Percentiles rank a stretch among this genome's conserved stretches.
phyloP scores from a whole-genome alignment of 768 basidiomycete genomes.

The Rubroboletus satanas region DNA sequence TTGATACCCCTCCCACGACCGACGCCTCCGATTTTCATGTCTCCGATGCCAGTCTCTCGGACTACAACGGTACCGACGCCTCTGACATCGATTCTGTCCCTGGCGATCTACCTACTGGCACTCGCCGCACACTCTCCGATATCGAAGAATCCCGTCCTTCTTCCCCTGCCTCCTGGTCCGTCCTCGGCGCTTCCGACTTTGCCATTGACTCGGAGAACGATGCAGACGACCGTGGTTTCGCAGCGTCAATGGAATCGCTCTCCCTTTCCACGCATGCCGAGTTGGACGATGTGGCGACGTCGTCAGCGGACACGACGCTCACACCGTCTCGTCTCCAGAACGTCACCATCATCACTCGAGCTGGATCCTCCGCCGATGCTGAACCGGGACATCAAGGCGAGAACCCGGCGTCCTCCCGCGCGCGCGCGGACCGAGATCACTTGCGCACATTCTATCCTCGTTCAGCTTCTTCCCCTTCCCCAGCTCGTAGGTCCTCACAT shows the following conservation, averaged over 20 bases:
- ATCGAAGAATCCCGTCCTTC: constrained; percentile 29
- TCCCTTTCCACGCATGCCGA: constrained; percentile 30
- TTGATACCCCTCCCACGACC: constrained; percentile 73
- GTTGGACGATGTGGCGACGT: constrained; percentile 13
- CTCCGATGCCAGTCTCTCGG: constrained; percentile 42
- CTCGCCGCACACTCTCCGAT: constrained; percentile 21
- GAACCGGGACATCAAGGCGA: not conserved
- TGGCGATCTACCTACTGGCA: constrained; percentile 6
- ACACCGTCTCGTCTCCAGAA: constrained; percentile 3
- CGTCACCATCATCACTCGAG: not conserved
- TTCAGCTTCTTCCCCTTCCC: constrained; percentile 54
- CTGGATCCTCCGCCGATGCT: not conserved
- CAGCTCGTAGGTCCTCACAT: constrained; percentile 37
- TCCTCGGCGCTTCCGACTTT: constrained; percentile 31
- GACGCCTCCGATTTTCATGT: constrained; percentile 58
- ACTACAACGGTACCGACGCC: constrained; percentile 16
- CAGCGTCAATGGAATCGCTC: constrained; percentile 33
- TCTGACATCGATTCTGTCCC: constrained; percentile 26
- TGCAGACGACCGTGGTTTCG: constrained; percentile 31
- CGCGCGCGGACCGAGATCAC: constrained; percentile 25
- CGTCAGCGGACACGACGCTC: not conserved
- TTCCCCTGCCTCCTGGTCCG: constrained; percentile 37
- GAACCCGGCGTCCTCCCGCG: constrained; percentile 9
- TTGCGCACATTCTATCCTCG: constrained; percentile 33
- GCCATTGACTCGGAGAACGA: constrained; percentile 30